These are phyloP conservation scores for Omphalea diandra DNA, from an alignment of 441 rosid genomes.

Conservation along the genomic window DNA sequence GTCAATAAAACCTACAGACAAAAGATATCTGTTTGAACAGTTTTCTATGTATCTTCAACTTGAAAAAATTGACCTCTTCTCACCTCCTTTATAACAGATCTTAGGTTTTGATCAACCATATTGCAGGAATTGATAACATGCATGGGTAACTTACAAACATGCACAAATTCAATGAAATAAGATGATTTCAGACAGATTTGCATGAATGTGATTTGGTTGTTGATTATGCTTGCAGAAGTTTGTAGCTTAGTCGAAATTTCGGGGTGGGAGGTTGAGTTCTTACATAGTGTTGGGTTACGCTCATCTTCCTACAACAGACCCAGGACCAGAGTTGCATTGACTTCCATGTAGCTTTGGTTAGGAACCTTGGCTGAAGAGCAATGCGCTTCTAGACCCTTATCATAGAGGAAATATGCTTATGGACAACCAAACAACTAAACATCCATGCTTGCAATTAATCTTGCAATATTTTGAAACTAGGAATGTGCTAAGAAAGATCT, in stretches of 20 bases:
- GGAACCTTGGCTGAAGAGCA: neutral
- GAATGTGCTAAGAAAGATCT: neutral
- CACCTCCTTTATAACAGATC: neutral
- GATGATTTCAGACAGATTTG: neutral
- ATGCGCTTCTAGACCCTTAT: neutral
- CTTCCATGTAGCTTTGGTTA: no score
- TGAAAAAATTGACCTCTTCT: neutral
- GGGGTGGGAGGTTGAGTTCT: no score
- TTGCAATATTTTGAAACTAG: neutral
- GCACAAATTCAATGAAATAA: neutral
- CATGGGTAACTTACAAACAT: neutral
- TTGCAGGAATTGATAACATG: neutral
- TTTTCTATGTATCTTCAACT: neutral
- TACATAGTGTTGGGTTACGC: no score
- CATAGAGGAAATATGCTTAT: neutral
- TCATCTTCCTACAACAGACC: no score
- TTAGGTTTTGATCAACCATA: neutral
- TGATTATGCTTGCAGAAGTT: neutral
- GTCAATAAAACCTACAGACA: conserved; percentile 60
- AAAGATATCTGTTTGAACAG: neutral
- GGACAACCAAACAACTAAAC: neutral
- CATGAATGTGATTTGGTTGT: neutral
- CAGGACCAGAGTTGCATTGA: no score
- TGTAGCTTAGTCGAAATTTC: no score
- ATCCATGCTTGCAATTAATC: neutral